These are phyloP conservation scores for Hemisphaericaspora lyxosophila DNA, from an alignment of 1,139 yeast species.

Conservation along the genomic window DNA sequence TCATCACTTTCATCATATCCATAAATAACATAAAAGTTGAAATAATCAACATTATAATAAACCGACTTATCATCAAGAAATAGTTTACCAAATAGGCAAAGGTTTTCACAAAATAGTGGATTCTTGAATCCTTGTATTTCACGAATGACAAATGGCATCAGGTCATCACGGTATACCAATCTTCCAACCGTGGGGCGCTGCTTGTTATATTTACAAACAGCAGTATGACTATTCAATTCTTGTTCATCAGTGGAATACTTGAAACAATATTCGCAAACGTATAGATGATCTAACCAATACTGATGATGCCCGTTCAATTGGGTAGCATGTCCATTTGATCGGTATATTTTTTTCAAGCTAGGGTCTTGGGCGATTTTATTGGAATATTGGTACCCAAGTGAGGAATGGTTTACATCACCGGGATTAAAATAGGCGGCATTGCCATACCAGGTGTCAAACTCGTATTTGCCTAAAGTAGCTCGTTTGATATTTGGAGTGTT, in stretches of 20 bases:
- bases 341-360: conserved; percentile 13
- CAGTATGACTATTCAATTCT: conserved; percentile 42
- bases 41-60: conserved; percentile 73
- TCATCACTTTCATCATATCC: conserved; percentile 33
- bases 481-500: conserved; percentile 59
- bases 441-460: conserved; percentile 83
- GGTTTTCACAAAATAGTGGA: conserved; percentile 72
- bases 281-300: conserved; percentile 60
- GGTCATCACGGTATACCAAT: conserved; percentile 63
- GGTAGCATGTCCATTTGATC: conserved; percentile 3
- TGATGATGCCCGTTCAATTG: conserved; percentile 1
- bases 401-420: conserved; percentile 22
- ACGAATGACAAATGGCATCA: conserved; percentile 50
- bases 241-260: conserved; percentile 58
- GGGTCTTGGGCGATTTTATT: conserved; percentile 22
- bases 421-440: conserved; percentile 68
- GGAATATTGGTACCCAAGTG: conserved; percentile 29
- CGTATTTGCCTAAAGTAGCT: conserved; percentile 64
- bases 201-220: conserved; percentile 42
- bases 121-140: conserved; percentile 65
- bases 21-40: conserved; percentile 76
- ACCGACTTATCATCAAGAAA: conserved; percentile 91
- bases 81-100: conserved; percentile 81
- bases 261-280: conserved; percentile 81
- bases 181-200: conserved; percentile 54